These are phyloP conservation scores for Leccinum uliginosum DNA, from an alignment of 768 basidiomycete genomes.

Conservation along the genomic window DNA sequence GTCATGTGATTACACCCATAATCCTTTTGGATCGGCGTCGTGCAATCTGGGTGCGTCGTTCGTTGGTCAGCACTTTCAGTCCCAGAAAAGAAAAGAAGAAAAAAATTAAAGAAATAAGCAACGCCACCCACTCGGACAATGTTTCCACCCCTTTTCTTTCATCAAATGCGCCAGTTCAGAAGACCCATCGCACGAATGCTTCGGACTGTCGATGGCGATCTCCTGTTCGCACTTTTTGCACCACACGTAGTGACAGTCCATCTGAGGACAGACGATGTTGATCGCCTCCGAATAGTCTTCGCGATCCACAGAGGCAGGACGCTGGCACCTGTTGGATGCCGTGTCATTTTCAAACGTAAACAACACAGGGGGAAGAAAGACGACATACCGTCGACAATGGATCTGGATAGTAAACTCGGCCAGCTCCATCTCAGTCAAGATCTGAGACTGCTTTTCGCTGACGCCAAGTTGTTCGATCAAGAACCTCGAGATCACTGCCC, in stretches of 20 bases:
- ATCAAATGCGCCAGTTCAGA: conserved; percentile 51
- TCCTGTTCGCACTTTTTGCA: conserved; percentile 55
- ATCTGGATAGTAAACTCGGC: conserved; percentile 38
- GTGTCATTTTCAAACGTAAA: neutral
- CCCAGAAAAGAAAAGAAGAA: neutral
- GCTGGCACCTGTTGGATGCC: conserved; percentile 39
- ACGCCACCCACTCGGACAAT: conserved; percentile 50
- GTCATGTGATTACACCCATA: conserved; percentile 59
- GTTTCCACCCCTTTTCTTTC: conserved; percentile 55
- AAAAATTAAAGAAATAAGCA: neutral
- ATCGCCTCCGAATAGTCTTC: conserved; percentile 38
- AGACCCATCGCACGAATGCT: conserved; percentile 57
- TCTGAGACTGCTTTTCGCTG: conserved; percentile 35
- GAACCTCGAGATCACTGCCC: conserved; percentile 35
- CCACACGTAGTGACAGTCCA: conserved; percentile 49
- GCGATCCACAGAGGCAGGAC: conserved; percentile 47
- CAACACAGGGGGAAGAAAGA: neutral
- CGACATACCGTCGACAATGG: conserved; percentile 47
- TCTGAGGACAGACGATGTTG: conserved; percentile 47
- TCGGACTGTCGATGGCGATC: conserved; percentile 31
- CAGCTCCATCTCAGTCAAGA: conserved; percentile 46
- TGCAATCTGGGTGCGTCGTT: conserved; percentile 33
- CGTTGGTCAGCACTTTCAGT: neutral
- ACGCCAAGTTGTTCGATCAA: conserved; percentile 46
- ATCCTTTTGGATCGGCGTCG: conserved; percentile 47